phyloP scores from a whole-genome alignment of 2,329 filamentous ascomycete species.

The Neocucurbitaria cava region DNA sequence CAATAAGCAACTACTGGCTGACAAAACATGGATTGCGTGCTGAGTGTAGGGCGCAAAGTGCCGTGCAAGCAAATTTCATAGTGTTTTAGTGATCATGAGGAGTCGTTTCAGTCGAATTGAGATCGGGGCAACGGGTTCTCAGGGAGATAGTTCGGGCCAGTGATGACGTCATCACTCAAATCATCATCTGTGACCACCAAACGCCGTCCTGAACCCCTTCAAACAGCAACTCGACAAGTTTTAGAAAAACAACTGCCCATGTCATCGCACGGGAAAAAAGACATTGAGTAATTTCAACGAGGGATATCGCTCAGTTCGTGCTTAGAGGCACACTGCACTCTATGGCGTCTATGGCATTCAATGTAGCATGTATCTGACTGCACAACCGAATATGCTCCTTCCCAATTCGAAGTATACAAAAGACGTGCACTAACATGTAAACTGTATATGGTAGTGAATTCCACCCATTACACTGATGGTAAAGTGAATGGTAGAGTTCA shows the following conservation, averaged over 20 bases:
- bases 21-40: conserved; percentile 42
- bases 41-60: neutral
- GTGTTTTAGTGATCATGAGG: neutral
- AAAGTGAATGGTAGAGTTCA: neutral
- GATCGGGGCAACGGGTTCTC: neutral
- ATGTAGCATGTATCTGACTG: too few relatives aligned
- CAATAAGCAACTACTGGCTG: conserved; percentile 27
- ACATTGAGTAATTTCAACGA: too few relatives aligned
- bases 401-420: neutral
- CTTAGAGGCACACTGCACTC: too few relatives aligned
- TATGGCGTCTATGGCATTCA: too few relatives aligned
- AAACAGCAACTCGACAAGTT: too few relatives aligned
- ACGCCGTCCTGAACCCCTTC: neutral
- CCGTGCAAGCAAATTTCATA: conserved; percentile 7
- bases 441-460: too few relatives aligned
- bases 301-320: too few relatives aligned
- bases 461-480: neutral
- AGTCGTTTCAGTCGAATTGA: neutral
- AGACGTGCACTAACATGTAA: too few relatives aligned
- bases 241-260: too few relatives aligned
- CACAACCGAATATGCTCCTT: neutral
- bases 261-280: too few relatives aligned
- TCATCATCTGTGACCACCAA: neutral
- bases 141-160: neutral
- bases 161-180: neutral